phyloP scores from a whole-genome alignment of 2,329 filamentous ascomycete species.

The Diaporthe australafricana region DNA sequence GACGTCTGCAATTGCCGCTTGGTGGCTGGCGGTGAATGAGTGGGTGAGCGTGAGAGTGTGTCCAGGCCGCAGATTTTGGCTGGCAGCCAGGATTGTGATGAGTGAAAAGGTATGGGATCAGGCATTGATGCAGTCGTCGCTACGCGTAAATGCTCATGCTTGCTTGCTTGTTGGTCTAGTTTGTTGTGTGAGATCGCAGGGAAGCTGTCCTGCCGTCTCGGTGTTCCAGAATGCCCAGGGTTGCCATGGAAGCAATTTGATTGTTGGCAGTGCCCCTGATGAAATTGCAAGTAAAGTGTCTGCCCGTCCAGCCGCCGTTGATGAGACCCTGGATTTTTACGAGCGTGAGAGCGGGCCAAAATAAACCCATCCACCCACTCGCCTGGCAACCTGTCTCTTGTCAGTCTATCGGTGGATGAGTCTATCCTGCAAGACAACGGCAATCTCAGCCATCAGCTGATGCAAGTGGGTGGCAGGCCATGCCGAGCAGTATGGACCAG shows the following conservation, averaged over 20 bases:
- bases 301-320: slow-evolving; percentile 26
- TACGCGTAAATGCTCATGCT: not conserved
- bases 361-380: slow-evolving; percentile 14
- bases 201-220: slow-evolving; percentile 16
- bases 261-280: slow-evolving; percentile 29
- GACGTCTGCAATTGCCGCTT: slow-evolving; percentile 2
- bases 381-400: not conserved
- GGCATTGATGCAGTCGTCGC: slow-evolving; percentile 22
- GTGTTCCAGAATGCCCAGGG: slow-evolving; percentile 29
- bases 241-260: slow-evolving; percentile 36
- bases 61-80: not conserved
- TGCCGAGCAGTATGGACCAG: not conserved
- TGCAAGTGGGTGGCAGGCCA: slow-evolving; percentile 2
- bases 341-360: slow-evolving; percentile 23
- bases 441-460: slow-evolving; percentile 10
- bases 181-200: slow-evolving; percentile 14
- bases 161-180: not conserved
- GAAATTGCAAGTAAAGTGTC: slow-evolving; percentile 34
- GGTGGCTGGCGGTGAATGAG: slow-evolving; percentile 10
- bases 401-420: not conserved
- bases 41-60: not conserved
- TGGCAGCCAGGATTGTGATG: not conserved
- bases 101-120: slow-evolving; percentile 1
- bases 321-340: slow-evolving; percentile 31
- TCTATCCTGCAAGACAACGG: not conserved